Evolutionary conservation across 441 rosid genomes (phyloP).

Genomic region (Pelargonium citronellum): DNA sequence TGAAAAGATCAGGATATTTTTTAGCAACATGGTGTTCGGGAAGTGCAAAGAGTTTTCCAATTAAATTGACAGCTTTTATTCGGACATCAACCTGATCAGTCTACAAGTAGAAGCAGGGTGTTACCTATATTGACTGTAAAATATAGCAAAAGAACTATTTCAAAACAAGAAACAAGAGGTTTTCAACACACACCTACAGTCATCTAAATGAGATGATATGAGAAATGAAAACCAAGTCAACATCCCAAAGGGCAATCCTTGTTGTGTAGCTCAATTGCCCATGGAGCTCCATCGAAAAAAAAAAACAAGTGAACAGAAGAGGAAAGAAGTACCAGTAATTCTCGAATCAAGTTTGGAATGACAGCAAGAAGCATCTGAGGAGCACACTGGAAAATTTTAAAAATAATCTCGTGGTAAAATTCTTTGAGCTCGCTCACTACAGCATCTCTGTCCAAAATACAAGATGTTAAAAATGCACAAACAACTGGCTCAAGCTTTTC

Average conservation of each 20-base stretch:
- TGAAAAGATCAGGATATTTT: conserved; percentile 53
- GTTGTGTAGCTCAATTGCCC: no score
- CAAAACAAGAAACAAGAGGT: conserved; percentile 16
- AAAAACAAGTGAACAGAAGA: conserved; percentile 1
- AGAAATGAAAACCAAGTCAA: conserved; percentile 16
- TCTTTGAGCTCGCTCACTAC: conserved; percentile 62
- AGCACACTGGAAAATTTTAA: conserved; percentile 58
- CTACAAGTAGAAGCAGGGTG: conserved; percentile 39
- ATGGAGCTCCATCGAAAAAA: no score
- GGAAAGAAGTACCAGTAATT: conserved; percentile 55
- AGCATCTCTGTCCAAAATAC: conserved; percentile 65
- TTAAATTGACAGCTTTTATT: conserved; percentile 75
- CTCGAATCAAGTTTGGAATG: conserved; percentile 70
- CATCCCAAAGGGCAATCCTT: no score
- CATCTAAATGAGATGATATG: conserved; percentile 15
- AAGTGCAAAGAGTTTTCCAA: conserved; percentile 66
- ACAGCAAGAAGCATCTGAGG: conserved; percentile 77
- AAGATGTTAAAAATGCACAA: conserved; percentile 69
- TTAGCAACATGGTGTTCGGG: conserved; percentile 50
- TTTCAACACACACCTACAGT: conserved; percentile 2
- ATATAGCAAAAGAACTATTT: conserved; percentile 13
- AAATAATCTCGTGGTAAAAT: conserved; percentile 72
- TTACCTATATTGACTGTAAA: conserved; percentile 14
- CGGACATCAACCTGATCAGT: conserved; percentile 93
- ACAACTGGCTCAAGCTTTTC: conserved; percentile 66